These are phyloP conservation scores for Backusella luteola DNA, from an alignment of 192 early-diverging fungal species.

Conservation along the genomic window DNA sequence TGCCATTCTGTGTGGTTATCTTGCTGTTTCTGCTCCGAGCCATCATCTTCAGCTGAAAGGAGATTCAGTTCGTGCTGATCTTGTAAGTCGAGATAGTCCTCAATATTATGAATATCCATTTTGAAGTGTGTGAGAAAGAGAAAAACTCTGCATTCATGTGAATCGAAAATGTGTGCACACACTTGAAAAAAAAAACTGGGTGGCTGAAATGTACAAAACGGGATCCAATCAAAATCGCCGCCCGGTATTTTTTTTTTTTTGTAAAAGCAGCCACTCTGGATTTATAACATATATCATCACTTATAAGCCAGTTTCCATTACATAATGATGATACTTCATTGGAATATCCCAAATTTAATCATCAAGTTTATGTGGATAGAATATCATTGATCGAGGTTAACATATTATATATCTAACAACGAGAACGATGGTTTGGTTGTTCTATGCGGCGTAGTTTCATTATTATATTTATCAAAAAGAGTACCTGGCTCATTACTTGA, in stretches of 20 bases:
- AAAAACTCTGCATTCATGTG: neutral
- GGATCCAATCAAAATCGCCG: neutral
- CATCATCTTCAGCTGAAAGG: slow-evolving; percentile 5
- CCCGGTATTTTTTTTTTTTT: neutral
- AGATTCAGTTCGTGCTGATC: slow-evolving; percentile 10
- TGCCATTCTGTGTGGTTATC: neutral
- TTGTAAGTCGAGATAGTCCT: slow-evolving; percentile 22
- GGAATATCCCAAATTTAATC: no score
- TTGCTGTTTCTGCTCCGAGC: neutral
- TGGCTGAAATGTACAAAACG: neutral
- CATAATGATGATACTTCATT: no score
- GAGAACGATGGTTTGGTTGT: no score
- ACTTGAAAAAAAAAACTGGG: neutral
- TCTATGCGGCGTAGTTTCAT: no score
- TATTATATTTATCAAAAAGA: no score
- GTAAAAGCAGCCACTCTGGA: no score
- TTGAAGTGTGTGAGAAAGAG: neutral
- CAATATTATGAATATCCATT: slow-evolving; percentile 26
- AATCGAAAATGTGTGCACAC: neutral
- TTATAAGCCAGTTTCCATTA: no score
- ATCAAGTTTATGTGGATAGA: no score
- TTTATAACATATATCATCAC: no score
- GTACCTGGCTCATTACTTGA: no score
- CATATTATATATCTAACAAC: no score
- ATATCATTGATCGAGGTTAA: no score